Conservation (phyloP, 2,329 filamentous ascomycete genomes). For the Calonectria crousiana region DNA sequence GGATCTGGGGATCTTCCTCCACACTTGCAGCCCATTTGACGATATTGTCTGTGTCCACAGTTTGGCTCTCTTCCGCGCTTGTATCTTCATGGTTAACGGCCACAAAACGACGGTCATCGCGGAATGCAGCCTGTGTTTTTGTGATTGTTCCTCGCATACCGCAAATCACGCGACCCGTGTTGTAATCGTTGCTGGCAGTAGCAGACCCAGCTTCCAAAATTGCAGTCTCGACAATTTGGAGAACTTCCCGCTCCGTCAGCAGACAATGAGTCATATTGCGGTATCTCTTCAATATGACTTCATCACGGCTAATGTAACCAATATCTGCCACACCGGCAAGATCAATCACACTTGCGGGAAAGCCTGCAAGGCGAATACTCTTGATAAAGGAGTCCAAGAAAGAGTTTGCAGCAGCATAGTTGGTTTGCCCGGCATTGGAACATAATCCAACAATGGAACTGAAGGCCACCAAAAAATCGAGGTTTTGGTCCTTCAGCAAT, state of each 20-base stretch:
- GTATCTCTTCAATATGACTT: background rate
- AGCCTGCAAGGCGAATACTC: background rate
- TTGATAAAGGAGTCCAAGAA: slow-evolving; percentile 28
- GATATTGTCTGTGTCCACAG: background rate
- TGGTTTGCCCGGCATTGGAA: slow-evolving; percentile 11
- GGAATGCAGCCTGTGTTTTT: background rate
- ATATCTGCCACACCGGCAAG: background rate
- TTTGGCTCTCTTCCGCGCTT: background rate
- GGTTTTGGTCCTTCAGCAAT: background rate
- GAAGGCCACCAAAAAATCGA: slow-evolving; percentile 52
- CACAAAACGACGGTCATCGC: background rate
- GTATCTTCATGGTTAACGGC: background rate
- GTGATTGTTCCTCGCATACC: background rate
- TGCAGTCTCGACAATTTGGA: background rate
- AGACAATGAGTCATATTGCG: background rate
- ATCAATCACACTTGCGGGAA: background rate
- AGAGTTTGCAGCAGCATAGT: slow-evolving; percentile 24
- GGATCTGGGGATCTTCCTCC: background rate
- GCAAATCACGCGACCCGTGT: background rate
- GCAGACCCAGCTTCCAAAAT: background rate
- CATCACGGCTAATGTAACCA: background rate
- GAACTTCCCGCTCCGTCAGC: background rate
- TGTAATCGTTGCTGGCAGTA: background rate
- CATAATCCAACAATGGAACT: slow-evolving; percentile 21
- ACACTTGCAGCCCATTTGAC: background rate